Evolutionary conservation across 495 filamentous ascomycete genomes (phyloP), one percentile per base, ranked within the genome.

Genomic region (Neurospora cerealis): DNA sequence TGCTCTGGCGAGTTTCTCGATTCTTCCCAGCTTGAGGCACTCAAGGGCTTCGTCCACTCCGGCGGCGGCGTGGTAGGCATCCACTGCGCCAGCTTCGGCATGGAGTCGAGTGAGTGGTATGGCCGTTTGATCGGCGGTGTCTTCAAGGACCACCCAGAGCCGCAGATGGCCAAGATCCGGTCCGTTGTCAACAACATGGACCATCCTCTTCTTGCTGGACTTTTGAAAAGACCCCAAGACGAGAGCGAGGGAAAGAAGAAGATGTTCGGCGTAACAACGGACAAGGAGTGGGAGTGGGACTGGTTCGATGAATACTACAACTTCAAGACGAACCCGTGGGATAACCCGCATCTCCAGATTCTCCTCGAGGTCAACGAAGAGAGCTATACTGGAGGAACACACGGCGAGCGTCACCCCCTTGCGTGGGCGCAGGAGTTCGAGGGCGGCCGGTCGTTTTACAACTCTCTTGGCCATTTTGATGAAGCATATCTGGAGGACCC

Each of bases 281-380:
- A 54, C 2, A 71, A 28, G 19, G 66, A 17, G 19, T 48, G 42
- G 77, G 71, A 71, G 28, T 76, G 75, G 75, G 44, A 70, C n/a
- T 84, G 81, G 80, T 76, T 80, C 72, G 81, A 83, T 44, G 81
- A 85, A 72, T 83, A 81, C 80, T 85, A 85, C 70, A 81, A 81
- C 73, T 83, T 83, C 74, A 75, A 77, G 73, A 41, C 62, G 69
- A 79, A 82, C 39, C 80, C 80, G 8, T 28, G 62, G 2, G 69
- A 69, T 2, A 74, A 72, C 4, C 73, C 81, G 4, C 74, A 76
- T 21, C 54, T 62, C 13, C 54, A 62, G 6, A 78, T 82, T n/a
- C 73, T 84, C 9, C 44, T 83, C 19, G 71, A 76, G 0, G 80
- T 80, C 36, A 77, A 82, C 38, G 80, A 83, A 54, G 46, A 70